phyloP scores from a whole-genome alignment of 257 asterid species.

The Ocimum tenuiflorum region DNA sequence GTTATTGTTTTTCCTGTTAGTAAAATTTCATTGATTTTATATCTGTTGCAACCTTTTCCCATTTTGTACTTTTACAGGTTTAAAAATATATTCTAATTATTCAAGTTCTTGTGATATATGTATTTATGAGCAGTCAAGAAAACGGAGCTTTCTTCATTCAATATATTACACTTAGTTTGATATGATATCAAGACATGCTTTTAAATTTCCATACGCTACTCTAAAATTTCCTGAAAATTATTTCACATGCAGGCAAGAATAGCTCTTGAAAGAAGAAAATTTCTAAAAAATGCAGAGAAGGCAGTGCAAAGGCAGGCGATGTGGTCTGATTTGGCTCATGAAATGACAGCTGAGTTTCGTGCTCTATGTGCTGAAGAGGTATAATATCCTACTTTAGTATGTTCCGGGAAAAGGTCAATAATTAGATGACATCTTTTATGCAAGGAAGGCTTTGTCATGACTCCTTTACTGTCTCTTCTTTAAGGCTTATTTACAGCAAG shows the following conservation, averaged over 20 bases:
- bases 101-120: neutral
- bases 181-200: neutral
- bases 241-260: conserved; percentile 71
- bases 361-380: conserved; percentile 99
- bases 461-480: conserved; percentile 19
- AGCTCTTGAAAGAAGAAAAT: conserved; percentile 93
- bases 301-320: conserved; percentile 91
- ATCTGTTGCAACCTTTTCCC: neutral
- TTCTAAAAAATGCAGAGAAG: conserved; percentile 90
- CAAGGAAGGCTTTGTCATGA: conserved; percentile 7
- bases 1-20: neutral
- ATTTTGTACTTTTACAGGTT: neutral
- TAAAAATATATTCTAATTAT: neutral
- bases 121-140: neutral
- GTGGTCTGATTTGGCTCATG: conserved; percentile 99
- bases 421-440: neutral
- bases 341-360: conserved; percentile 98
- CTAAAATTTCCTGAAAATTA: conserved; percentile 1
- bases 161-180: no score
- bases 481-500: conserved; percentile 98
- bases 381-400: conserved; percentile 10
- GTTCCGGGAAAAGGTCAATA: neutral
- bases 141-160: neutral
- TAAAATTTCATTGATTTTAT: neutral
- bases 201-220: neutral